Percentiles rank a stretch among this genome's conserved stretches.
These are phyloP conservation scores for Lipomyces yamanashiensis DNA, from an alignment of 805 yeast genomes.

Conservation along the genomic window DNA sequence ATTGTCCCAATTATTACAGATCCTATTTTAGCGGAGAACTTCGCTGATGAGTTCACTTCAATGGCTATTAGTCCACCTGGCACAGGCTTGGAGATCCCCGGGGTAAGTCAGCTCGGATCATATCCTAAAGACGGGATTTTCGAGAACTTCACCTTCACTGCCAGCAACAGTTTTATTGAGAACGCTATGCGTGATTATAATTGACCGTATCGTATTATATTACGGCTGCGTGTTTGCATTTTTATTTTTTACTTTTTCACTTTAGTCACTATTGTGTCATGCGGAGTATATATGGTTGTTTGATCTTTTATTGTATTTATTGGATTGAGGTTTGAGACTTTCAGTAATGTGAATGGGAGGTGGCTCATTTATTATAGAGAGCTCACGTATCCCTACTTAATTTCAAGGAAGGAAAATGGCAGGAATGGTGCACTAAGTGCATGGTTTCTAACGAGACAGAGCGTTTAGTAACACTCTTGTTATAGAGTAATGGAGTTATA, in stretches of 20 bases:
- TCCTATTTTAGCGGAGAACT: conserved; percentile 83
- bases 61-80: conserved; percentile 50
- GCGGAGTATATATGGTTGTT: background rate
- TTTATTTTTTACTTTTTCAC: background rate
- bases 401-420: too few species aligned
- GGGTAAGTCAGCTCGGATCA: background rate
- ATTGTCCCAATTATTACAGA: conserved; percentile 81
- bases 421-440: too few species aligned
- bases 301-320: background rate
- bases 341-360: background rate
- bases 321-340: background rate
- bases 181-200: conserved; percentile 22
- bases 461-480: too few species aligned
- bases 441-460: too few species aligned
- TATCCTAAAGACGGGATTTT: conserved; percentile 14
- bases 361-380: background rate
- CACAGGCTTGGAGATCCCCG: conserved; percentile 18
- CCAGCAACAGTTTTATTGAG: conserved; percentile 35
- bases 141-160: conserved; percentile 34
- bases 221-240: background rate
- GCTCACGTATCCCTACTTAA: too few species aligned
- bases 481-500: too few species aligned
- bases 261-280: background rate
- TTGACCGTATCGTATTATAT: background rate
- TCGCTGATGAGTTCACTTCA: conserved; percentile 76